These are phyloP conservation scores for Blastobotrys niveus DNA, from an alignment of 1,139 yeast species.

Conservation along the genomic window DNA sequence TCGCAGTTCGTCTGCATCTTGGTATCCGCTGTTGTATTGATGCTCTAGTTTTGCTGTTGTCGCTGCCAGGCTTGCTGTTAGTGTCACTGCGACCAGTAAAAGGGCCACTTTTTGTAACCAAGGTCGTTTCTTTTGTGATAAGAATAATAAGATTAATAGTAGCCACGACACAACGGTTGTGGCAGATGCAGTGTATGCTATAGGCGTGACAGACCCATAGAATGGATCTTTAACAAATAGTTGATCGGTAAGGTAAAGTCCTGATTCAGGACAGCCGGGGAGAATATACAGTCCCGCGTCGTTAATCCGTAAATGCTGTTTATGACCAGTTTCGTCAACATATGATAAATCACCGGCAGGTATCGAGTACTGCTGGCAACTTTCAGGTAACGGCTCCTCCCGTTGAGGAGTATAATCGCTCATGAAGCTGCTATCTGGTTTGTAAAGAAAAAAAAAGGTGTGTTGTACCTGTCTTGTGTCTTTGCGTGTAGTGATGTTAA, in stretches of 20 bases:
- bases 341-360: conserved; percentile 26
- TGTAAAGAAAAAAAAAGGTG: conserved; percentile 1
- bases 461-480: too few species aligned
- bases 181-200: conserved; percentile 34
- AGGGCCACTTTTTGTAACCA: conserved; percentile 34
- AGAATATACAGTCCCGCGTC: conserved; percentile 20
- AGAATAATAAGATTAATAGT: conserved; percentile 29
- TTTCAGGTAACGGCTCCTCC: conserved; percentile 8
- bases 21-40: conserved; percentile 47
- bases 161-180: conserved; percentile 36
- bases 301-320: conserved; percentile 15
- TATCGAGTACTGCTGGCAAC: conserved; percentile 19
- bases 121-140: conserved; percentile 33
- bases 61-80: conserved; percentile 30
- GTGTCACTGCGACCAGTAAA: conserved; percentile 29
- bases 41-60: conserved; percentile 25
- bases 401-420: conserved; percentile 4
- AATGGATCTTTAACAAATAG: conserved; percentile 27
- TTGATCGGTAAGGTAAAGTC: conserved; percentile 1
- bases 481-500: too few species aligned
- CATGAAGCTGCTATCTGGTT: too few species aligned
- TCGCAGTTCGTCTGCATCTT: conserved; percentile 50
- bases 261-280: conserved; percentile 18
- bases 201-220: conserved; percentile 34
- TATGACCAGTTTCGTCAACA: conserved; percentile 18